Evolutionary conservation across 306 rosid species (phyloP).

Genomic region (Cicer bijugum): DNA sequence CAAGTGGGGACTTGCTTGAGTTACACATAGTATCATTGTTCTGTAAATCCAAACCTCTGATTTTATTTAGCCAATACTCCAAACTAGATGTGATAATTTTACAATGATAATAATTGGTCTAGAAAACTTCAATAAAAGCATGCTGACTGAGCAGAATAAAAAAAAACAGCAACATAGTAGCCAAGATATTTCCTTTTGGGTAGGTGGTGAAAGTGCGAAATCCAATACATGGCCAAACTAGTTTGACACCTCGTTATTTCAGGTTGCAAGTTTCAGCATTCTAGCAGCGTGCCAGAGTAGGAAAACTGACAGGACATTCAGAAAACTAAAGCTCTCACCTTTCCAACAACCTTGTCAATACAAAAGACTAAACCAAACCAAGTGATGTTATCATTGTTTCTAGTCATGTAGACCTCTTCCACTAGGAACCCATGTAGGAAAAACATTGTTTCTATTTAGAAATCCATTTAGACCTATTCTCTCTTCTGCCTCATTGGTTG

Average conservation of each 20-base stretch:
- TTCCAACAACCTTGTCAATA: constrained; percentile 39
- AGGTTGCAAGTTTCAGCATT: constrained; percentile 30
- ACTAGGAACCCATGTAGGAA: neutral
- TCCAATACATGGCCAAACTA: constrained; percentile 37
- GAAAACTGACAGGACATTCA: neutral
- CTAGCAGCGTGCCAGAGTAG: constrained; percentile 7
- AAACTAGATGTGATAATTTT: constrained; percentile 16
- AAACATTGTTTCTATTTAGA: neutral
- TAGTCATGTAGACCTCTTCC: neutral
- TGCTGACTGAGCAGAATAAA: constrained; percentile 14
- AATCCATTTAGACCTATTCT: constrained; percentile 3
- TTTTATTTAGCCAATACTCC: constrained; percentile 40
- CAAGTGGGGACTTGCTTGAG: no score
- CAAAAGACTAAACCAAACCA: constrained; percentile 23
- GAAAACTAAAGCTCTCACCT: constrained; percentile 29
- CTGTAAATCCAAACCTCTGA: no score
- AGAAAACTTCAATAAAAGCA: constrained; percentile 43
- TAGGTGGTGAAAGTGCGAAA: constrained; percentile 11
- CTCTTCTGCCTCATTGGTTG: constrained; percentile 16
- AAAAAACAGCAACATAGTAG: constrained; percentile 34
- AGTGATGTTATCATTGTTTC: neutral
- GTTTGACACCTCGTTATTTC: constrained; percentile 38
- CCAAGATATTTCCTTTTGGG: neutral
- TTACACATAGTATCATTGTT: no score
- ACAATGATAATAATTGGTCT: constrained; percentile 20